Evolutionary conservation across 208 protist species (phyloP).

Genomic region (Acanthamoeba polyphaga): DNA sequence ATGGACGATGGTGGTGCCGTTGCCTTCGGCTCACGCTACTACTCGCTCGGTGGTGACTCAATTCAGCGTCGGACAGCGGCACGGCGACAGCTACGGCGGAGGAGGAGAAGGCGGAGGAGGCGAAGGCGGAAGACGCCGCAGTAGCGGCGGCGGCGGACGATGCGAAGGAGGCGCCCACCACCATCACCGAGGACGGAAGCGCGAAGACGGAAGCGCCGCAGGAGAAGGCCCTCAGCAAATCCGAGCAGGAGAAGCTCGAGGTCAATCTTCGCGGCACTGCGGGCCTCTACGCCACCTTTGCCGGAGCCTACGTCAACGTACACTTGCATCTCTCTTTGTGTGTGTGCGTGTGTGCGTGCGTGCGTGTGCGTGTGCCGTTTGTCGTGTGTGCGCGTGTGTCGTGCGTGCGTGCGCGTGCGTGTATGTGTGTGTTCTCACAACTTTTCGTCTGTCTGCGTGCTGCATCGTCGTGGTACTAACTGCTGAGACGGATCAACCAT

Average conservation of each 20-base stretch:
- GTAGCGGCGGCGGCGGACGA: too few relatives aligned
- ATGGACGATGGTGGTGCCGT: too few relatives aligned
- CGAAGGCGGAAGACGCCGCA: too few relatives aligned
- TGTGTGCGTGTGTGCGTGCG: neutral
- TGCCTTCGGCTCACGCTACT: too few relatives aligned
- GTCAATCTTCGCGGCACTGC: slow-evolving; percentile 45
- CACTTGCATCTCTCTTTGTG: neutral
- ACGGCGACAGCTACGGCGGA: too few relatives aligned
- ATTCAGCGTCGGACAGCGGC: too few relatives aligned
- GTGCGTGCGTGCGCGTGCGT: neutral
- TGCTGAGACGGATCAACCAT: neutral
- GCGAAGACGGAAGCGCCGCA: neutral
- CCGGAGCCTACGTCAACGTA: neutral
- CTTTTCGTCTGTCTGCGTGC: neutral
- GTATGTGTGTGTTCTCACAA: neutral
- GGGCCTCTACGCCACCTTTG: neutral
- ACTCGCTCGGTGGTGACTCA: too few relatives aligned
- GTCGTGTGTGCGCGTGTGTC: too few relatives aligned
- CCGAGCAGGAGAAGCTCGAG: neutral
- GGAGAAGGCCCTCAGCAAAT: neutral
- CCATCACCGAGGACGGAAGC: neutral
- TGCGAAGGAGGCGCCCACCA: too few relatives aligned
- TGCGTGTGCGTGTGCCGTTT: too few relatives aligned
- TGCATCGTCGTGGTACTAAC: too few relatives aligned
- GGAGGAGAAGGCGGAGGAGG: too few relatives aligned